Evolutionary conservation across 2,329 filamentous ascomycete genomes (phyloP).

Genomic region (Grosmannia penicillata): DNA sequence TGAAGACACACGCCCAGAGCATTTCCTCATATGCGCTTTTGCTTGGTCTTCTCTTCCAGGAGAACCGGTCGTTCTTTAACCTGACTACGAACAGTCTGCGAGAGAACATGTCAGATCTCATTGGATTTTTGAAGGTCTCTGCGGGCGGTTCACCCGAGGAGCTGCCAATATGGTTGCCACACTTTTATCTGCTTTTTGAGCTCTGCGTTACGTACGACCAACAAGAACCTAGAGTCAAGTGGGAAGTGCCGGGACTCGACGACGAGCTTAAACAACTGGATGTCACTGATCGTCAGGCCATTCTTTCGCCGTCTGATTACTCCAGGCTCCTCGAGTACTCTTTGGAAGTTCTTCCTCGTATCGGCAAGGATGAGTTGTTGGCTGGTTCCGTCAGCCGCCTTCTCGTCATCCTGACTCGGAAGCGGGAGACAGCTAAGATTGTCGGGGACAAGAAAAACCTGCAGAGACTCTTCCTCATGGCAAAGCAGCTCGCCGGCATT

Average conservation of each 20-base stretch:
- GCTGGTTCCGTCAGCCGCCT: conserved; percentile 73
- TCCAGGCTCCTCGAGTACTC: conserved; percentile 58
- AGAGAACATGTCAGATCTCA: conserved; percentile 59
- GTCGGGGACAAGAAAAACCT: conserved; percentile 82
- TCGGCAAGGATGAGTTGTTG: conserved; percentile 76
- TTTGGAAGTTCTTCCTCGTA: conserved; percentile 69
- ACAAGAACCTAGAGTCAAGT: conserved; percentile 59
- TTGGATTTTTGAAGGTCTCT: conserved; percentile 63
- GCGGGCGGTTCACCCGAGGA: conserved; percentile 56
- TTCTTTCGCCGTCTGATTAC: too few relatives aligned
- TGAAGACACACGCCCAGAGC: conserved; percentile 45
- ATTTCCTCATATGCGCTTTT: conserved; percentile 87
- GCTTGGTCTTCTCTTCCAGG: conserved; percentile 73
- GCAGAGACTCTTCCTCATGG: conserved; percentile 84
- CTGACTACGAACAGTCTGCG: conserved; percentile 61
- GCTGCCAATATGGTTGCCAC: conserved; percentile 82
- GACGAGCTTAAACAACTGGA: conserved; percentile 36
- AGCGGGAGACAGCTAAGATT: conserved; percentile 55
- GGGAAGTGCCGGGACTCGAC: conserved; percentile 43
- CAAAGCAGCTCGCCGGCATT: conserved; percentile 73
- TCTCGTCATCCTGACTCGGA: conserved; percentile 74
- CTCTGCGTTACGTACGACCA: conserved; percentile 80
- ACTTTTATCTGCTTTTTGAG: conserved; percentile 80
- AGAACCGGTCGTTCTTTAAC: conserved; percentile 61
- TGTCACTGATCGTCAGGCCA: conserved; percentile 44